Evolutionary conservation across 768 basidiomycete species (phyloP), one percentile per base, ranked within the genome.

Genomic region (Epithele typhae): DNA sequence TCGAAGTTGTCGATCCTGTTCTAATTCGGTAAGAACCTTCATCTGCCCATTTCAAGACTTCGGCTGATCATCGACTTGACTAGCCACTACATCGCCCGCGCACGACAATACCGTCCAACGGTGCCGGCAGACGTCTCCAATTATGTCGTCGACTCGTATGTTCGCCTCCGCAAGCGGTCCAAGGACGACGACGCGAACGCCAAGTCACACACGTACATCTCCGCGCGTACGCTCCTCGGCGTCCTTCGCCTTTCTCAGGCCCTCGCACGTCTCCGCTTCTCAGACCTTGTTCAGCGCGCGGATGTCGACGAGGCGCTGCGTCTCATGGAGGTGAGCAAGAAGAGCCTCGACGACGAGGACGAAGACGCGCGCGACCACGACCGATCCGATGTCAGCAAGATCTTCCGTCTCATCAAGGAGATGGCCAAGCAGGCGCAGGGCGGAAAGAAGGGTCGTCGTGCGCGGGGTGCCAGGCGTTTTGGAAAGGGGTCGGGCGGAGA

Each of bases 251-350:
- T 99, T 25, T 80, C 95, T 0, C 96, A 99, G 64, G 93, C 94
- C 0, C 83, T 95, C 35, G 94, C 96, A 1, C 86, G 96, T 15
- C 74, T 99, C 22, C 84, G 95, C 30, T 91, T 85, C 69, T 79
- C 87, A 41, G 80, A 86, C 58, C 69, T 70, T 2, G 96, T 98
- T 33, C 82, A 82, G 40, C 81, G 84, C 46, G 75, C 78, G 32
- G 96, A 99, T 61, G 93, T 99, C 11, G 93, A 98, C 60, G 96
- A 98, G 67, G 96, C 96, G 2, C 72, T 99, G 52, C 83, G 96
- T 32, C 71, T 99, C 51, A 98, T 99, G 94, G 92, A 93, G 49
- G 92, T 89, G 56, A 92, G 88, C 69, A 99, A 98, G 66, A 87
- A 90, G 60, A 91, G 85, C 59, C 69, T 99, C 56, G 74, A 82